Evolutionary conservation across 495 filamentous ascomycete species (phyloP), one percentile per base, ranked within the genome.

Genomic region (Penicillium nucicola): DNA sequence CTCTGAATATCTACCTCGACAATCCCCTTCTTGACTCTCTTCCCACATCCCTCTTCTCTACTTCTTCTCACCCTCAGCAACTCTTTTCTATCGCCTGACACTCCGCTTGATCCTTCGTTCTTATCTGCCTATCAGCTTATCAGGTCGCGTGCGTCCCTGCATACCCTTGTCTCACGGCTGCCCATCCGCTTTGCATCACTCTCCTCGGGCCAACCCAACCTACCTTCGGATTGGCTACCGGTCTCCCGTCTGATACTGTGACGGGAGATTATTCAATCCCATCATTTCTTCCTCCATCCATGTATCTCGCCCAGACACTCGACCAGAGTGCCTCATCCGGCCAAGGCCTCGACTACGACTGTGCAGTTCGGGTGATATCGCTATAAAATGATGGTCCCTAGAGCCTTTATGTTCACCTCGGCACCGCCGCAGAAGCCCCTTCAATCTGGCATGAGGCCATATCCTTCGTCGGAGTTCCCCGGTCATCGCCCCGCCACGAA

Each of bases 261-360:
- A 42, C 51, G 59, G 48, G 61, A 57, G 53, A 48, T 45, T n/a
- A n/a, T 28, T 45, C 46, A 31, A 39, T 34, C 42, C 40, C 5
- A 48, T 22, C 25, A 36, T 43, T 45, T 46, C 52, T 52, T 14
- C 37, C 36, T 35, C 22, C 47, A 68, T 63, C 64, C 60, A 77
- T 77, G 74, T 77, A 73, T 70, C 70, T 77, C 61, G 70, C 50
- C 34, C 74, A 75, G 58, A 62, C 43, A 7, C 71, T 75, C 57
- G 74, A 77, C 48, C 74, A 74, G 58, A 77, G 71, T 66, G 74
- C 71, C 67, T 75, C 70, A 28, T 68, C 74, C 53, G 73, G 73
- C 64, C 53, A 56, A 57, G 53, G 50, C 44, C 42, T 38, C 40
- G 39, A 32, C 32, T 30, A 12, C 34, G 51, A 38, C 37, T 42